phyloP scores from a whole-genome alignment of 345 rosid species.

The Ceriops decandra region DNA sequence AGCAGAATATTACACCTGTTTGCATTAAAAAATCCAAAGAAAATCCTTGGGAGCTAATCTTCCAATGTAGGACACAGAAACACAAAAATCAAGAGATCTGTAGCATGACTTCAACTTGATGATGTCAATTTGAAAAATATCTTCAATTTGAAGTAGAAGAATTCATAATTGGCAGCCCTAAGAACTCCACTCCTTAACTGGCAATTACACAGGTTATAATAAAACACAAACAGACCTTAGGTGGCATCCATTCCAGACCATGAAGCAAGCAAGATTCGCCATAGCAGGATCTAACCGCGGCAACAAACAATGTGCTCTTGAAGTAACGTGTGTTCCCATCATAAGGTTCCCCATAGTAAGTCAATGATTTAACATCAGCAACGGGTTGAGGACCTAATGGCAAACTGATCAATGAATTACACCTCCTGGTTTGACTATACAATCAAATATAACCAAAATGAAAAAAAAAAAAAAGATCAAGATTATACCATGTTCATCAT shows the following conservation, averaged over 20 bases:
- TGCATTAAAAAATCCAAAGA: constrained; percentile 6
- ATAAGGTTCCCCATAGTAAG: constrained; percentile 98
- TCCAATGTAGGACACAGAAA: constrained; percentile 8
- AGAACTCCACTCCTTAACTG: not conserved
- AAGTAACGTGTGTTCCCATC: constrained; percentile 96
- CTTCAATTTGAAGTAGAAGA: constrained; percentile 4
- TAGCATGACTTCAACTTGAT: not conserved
- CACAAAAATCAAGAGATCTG: constrained; percentile 1
- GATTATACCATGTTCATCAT: constrained; percentile 75
- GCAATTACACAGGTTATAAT: not conserved
- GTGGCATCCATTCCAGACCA: constrained; percentile 99
- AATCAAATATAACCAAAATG: not conserved
- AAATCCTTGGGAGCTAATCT: constrained; percentile 10
- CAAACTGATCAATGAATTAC: constrained; percentile 20
- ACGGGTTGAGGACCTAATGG: constrained; percentile 68
- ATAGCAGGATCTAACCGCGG: constrained; percentile 92
- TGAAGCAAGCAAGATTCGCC: constrained; percentile 94
- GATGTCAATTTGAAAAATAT: not conserved
- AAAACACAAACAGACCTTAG: constrained; percentile 45
- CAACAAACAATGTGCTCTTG: constrained; percentile 80
- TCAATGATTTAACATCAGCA: constrained; percentile 89
- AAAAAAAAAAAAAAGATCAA: not conserved
- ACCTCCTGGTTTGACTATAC: not conserved
- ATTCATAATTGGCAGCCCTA: constrained; percentile 7
- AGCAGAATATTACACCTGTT: constrained; percentile 11